These are phyloP conservation scores for Xylaria sp. DNA, from an alignment of 2,329 filamentous ascomycete genomes.

Conservation along the genomic window DNA sequence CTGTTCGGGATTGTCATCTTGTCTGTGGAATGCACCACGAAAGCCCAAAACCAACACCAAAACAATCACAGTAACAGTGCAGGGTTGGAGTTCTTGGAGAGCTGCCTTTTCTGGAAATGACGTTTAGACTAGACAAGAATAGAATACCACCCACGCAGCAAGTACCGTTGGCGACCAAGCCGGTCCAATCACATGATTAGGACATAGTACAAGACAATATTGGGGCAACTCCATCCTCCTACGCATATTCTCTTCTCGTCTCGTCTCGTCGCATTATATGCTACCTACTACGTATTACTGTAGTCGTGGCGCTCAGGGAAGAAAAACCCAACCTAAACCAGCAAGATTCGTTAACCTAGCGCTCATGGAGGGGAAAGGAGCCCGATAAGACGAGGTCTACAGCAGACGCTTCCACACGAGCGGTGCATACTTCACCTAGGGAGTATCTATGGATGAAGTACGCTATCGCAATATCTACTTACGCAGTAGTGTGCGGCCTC, in stretches of 20 bases:
- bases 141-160: constrained; percentile 24
- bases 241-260: not conserved
- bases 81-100: constrained; percentile 14
- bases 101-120: constrained; percentile 29
- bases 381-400: not conserved
- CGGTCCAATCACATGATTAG: constrained; percentile 10
- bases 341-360: constrained; percentile 7
- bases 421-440: constrained; percentile 10
- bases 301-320: not conserved
- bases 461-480: no score
- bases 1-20: constrained; percentile 11
- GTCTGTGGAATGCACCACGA: constrained; percentile 25
- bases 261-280: constrained; percentile 7
- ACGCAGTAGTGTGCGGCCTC: not conserved
- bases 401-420: constrained; percentile 20
- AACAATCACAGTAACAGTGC: constrained; percentile 14
- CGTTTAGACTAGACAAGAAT: constrained; percentile 8
- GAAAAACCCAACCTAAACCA: not conserved
- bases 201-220: constrained; percentile 3
- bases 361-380: not conserved
- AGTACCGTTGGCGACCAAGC: constrained; percentile 1
- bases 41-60: not conserved
- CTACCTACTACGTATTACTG: not conserved
- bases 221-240: not conserved
- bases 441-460: no score